Conservation (phyloP, 805 yeast genomes). For the Yarrowia deformans region DNA sequence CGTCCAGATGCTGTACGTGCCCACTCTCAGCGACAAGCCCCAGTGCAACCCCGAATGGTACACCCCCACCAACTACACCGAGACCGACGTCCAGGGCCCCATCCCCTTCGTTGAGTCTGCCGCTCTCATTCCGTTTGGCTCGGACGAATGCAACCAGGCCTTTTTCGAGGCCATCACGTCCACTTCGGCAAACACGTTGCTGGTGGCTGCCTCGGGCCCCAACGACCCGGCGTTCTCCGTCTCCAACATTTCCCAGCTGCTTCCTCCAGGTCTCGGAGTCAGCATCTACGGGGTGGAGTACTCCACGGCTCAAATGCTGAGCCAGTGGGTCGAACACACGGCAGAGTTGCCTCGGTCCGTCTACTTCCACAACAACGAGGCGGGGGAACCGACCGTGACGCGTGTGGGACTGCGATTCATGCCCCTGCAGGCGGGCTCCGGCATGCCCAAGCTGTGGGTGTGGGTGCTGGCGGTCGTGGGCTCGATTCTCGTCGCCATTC, state of each 20-base stretch:
- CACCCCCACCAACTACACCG: constrained; percentile 16
- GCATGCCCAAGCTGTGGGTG: constrained; percentile 35
- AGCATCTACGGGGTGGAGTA: constrained; percentile 18
- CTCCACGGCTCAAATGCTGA: constrained; percentile 8
- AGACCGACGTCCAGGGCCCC: constrained; percentile 1
- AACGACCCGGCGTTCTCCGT: constrained; percentile 2
- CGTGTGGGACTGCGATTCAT: constrained; percentile 9
- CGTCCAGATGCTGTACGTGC: constrained; percentile 10
- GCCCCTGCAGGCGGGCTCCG: not conserved
- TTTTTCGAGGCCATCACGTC: constrained; percentile 5
- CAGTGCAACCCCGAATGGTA: constrained; percentile 25
- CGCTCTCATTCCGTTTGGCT: constrained; percentile 18
- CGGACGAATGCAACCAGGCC: constrained; percentile 22
- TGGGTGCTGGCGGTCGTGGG: constrained; percentile 41
- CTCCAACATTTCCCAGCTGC: constrained; percentile 1
- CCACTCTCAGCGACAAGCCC: not conserved
- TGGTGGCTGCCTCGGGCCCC: constrained; percentile 8
- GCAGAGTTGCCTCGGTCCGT: not conserved
- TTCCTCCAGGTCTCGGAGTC: constrained; percentile 8
- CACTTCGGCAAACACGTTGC: not conserved
- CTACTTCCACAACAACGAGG: constrained; percentile 12
- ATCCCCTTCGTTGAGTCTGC: not conserved
- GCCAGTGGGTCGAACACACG: constrained; percentile 15
- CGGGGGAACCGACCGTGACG: constrained; percentile 2
- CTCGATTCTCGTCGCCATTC: constrained; percentile 26